Base-by-base conservation (phyloP, 371 early-diverging fungal genomes). In the Basidiobolus meristosporus region DNA sequence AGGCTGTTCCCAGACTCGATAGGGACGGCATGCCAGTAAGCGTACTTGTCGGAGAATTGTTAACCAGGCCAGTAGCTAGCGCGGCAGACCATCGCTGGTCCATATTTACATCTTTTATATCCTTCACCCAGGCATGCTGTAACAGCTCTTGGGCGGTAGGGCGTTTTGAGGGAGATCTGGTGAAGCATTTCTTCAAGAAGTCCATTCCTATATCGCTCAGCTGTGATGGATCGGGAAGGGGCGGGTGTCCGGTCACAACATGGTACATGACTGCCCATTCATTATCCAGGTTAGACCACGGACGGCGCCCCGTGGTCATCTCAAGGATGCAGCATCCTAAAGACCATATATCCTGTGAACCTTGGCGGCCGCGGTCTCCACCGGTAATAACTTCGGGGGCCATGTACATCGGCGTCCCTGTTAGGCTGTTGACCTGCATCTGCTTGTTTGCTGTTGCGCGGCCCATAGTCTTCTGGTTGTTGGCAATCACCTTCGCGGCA, bases 321-420 rank as follows among this genome's bases (percentile, higher is more conserved):
- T 95, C 95, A 22, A 87, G 76, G 28, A 98, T 69, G 48, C 90
- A 84, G 50, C 96, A 87, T 14, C 91, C 98, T 17, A 92, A 51
- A 3, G 88, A 75, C 90, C 93, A 97, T 23, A 89, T 85, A 51
- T 97, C 98, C 70, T 82, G 80, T 9, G 83, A 73, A 1, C 87
- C 87, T 45, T 69, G 72, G 19, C 71, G 60, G 7, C 77, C 77
- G 38, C 68, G 65, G 23, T 70, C 72, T n/a, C 73, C 70, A 11
- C 76, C 83, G n/a, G 73, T 73, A 44, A 92, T 84, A 11, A 90
- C 82, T 59, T 92, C 93, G 3, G 97, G 97, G 3, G 92, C 90
- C 86, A 97, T 90, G 51, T 95, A 97, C 76, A 87, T 87, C 0
- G 98, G 93, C 6, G 98, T 98, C 14, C 98, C 96, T 1, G 84